Evolutionary conservation across 2,329 filamentous ascomycete species (phyloP), one percentile per base, ranked within the genome.

Genomic region (Colletotrichum godetiae): DNA sequence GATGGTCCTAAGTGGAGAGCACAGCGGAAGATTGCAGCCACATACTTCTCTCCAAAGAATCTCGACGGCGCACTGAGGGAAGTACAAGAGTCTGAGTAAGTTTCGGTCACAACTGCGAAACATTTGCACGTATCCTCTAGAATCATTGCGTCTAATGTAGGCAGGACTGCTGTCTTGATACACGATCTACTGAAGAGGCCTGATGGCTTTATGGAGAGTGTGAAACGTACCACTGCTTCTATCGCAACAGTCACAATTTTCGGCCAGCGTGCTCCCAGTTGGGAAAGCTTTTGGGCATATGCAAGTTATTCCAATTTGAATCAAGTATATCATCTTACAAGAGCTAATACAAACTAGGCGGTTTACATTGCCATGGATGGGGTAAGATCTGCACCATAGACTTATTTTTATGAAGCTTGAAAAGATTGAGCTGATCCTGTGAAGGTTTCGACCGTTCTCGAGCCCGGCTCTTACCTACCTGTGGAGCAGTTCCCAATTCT

Each of bases 401-500:
- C 13, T 11, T 37, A 13, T 37, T 15, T 12, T 12, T 15, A 12
- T 19, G 7, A 57, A 22, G 5, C 11, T 22, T 24, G 6, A 8
- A 4, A 13, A 33, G 31, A 63, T 1, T 13, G 31, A n/a, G 52
- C 42, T 27, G 13, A 15, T 13, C 5, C 8, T 24, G 19, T 10
- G 3, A 46, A 19, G 62, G 27, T 65, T 55, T 82, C 82, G 5
- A 78, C 81, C 53, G 79, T 87, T 0, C 82, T 86, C 78, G 87
- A 88, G 75, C 80, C 82, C 0, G 87, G 86, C 1, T 84, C 82
- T 13, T 88, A 85, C 0, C 86, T 87, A 0, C 86, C 87, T 0
- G 84, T 88, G 1, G 87, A 88, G 64, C 80, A 85, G 49, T 86
- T 85, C 65, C 84, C 86, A 0, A 79, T 84, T 31, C 76, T 88